Conservation (phyloP, 164 flowering plant species). For the Chloranthus sessilifolius region DNA sequence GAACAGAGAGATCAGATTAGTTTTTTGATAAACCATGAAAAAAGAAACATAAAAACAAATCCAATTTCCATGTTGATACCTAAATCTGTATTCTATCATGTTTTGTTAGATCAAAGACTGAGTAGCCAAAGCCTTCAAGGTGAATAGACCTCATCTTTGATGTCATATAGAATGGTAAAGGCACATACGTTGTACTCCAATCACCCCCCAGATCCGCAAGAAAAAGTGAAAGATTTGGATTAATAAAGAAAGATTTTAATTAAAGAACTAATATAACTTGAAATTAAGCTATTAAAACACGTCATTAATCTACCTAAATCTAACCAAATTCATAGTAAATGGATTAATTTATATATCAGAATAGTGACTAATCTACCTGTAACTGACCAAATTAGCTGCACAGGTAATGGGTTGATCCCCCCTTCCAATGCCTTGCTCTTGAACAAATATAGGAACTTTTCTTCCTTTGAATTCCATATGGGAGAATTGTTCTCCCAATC, state of each 20-base stretch:
- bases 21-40: no score
- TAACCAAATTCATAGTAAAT: no score
- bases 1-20: no score
- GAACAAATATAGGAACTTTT: slow-evolving; percentile 79
- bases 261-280: no score
- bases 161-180: slow-evolving; percentile 82
- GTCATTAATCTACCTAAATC: no score
- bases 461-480: slow-evolving; percentile 79
- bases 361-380: slow-evolving; percentile 41
- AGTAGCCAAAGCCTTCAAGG: slow-evolving; percentile 74
- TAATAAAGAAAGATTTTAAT: no score
- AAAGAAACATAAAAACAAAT: no score
- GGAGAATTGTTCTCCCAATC: slow-evolving; percentile 89
- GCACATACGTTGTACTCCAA: slow-evolving; percentile 83
- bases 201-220: slow-evolving; percentile 78
- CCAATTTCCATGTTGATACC: slow-evolving; percentile 30
- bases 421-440: slow-evolving; percentile 90
- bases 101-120: slow-evolving; percentile 68
- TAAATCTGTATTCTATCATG: slow-evolving; percentile 68
- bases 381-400: slow-evolving; percentile 78
- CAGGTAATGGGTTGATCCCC: slow-evolving; percentile 86
- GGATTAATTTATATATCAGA: no score
- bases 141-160: slow-evolving; percentile 77
- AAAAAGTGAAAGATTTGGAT: no score
- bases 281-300: no score